These are phyloP conservation scores for Cyclostephanos tholiformis DNA, from an alignment of 108 stramenopile genomes.

Conservation along the genomic window DNA sequence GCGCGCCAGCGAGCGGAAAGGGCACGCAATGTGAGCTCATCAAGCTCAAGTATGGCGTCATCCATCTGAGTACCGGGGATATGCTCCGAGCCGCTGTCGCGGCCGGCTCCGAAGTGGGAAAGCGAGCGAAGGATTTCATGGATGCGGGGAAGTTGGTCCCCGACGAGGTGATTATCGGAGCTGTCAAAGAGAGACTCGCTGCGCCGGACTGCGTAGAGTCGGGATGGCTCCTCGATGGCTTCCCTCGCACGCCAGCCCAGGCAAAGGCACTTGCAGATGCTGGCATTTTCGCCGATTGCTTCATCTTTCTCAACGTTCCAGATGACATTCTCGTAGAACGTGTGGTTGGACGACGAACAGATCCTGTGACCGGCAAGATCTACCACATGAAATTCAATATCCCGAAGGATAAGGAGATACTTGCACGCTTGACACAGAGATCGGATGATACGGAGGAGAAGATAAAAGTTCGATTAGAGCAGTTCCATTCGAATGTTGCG, in stretches of 20 bases:
- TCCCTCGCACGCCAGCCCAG: conserved; percentile 95
- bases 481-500: conserved; percentile 91
- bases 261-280: conserved; percentile 87
- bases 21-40: conserved; percentile 85
- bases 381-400: conserved; percentile 96
- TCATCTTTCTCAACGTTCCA: conserved; percentile 94
- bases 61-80: conserved; percentile 83
- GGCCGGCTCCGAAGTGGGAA: conserved; percentile 65
- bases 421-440: conserved; percentile 82
- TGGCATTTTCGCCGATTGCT: conserved; percentile 87
- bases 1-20: conserved; percentile 80
- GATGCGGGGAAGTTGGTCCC: conserved; percentile 94
- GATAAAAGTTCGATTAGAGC: conserved; percentile 87
- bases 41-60: conserved; percentile 63
- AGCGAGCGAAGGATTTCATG: conserved; percentile 86
- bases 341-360: conserved; percentile 94
- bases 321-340: conserved; percentile 93
- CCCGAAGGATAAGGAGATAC: conserved; percentile 78
- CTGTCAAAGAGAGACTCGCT: conserved; percentile 83
- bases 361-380: conserved; percentile 95
- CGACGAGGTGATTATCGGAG: conserved; percentile 95
- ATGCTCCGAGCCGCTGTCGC: conserved; percentile 77
- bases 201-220: conserved; percentile 79
- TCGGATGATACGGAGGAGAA: conserved; percentile 98
- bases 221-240: conserved; percentile 98